Evolutionary conservation across 805 yeast species (phyloP).

Genomic region (Yarrowia hollandica): DNA sequence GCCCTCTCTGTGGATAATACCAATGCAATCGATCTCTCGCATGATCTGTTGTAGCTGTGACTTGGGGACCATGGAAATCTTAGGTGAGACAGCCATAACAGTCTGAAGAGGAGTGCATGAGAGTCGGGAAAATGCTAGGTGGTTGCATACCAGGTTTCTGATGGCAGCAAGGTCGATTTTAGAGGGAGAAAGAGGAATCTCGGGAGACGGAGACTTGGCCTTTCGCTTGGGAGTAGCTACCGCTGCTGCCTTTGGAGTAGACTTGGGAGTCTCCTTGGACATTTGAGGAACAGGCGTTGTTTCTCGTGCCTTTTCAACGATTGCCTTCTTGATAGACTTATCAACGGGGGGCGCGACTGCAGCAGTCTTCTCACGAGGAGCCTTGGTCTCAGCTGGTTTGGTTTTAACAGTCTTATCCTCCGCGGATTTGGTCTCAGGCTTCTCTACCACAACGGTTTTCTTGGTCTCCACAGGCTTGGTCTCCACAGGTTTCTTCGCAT

Average conservation of each 20-base stretch:
- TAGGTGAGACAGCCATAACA: constrained; percentile 52
- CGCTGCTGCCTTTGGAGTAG: background rate
- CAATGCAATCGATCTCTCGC: constrained; percentile 59
- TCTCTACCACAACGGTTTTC: background rate
- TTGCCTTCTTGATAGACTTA: background rate
- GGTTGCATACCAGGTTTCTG: constrained; percentile 70
- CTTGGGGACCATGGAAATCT: constrained; percentile 30
- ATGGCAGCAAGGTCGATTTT: constrained; percentile 47
- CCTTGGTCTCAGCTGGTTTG: background rate
- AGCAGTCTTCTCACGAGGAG: background rate
- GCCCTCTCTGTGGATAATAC: constrained; percentile 85
- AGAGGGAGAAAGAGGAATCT: constrained; percentile 9
- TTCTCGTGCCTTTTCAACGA: background rate
- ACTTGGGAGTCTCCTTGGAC: background rate
- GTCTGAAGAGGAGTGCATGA: constrained; percentile 83
- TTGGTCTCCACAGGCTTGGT: background rate
- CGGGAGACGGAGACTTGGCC: background rate
- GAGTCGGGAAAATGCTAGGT: constrained; percentile 84
- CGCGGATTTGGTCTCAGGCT: background rate
- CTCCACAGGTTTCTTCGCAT: background rate
- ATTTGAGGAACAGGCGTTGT: background rate
- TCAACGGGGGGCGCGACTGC: too few species aligned
- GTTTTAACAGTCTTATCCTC: background rate
- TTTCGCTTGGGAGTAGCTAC: constrained; percentile 1
- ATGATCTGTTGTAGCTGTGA: constrained; percentile 49